Evolutionary conservation across 2,329 filamentous ascomycete genomes (phyloP).

Genomic region (Coniochaeta sp.): DNA sequence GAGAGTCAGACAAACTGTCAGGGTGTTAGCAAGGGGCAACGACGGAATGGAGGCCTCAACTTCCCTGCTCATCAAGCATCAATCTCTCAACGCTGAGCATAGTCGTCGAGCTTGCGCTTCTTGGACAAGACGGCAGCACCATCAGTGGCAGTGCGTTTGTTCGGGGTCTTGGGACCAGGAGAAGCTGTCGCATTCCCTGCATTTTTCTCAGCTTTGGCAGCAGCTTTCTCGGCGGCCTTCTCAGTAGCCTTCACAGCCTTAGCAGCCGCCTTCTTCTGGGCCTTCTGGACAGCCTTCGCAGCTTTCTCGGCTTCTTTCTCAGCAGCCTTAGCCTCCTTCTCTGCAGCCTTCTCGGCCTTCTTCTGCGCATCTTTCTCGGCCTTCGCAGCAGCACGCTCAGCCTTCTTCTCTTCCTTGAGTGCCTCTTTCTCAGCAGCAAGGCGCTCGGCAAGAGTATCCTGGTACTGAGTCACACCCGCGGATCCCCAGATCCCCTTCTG

Average conservation of each 20-base stretch:
- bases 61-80: background rate
- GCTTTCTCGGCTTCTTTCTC: background rate
- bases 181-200: background rate
- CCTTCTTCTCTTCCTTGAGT: background rate
- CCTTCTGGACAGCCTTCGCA: background rate
- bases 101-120: background rate
- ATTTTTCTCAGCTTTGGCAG: background rate
- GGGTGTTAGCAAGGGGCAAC: background rate
- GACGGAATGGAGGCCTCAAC: background rate
- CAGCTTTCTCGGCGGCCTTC: slow-evolving; percentile 1
- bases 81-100: background rate
- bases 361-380: background rate
- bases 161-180: too few relatives aligned
- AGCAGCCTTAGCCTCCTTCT: background rate
- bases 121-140: background rate
- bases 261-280: background rate
- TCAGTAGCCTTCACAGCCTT: background rate
- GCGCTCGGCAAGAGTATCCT: background rate
- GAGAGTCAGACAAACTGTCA: background rate
- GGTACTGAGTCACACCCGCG: background rate
- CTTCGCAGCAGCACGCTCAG: background rate
- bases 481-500: background rate
- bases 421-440: background rate
- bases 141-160: background rate
- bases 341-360: background rate